A percentile compares a stretch with the other conserved stretches of the same genome.
phyloP scores from a whole-genome alignment of 176 grass and related monocot genomes.

The Miscanthus lutarioriparius region DNA sequence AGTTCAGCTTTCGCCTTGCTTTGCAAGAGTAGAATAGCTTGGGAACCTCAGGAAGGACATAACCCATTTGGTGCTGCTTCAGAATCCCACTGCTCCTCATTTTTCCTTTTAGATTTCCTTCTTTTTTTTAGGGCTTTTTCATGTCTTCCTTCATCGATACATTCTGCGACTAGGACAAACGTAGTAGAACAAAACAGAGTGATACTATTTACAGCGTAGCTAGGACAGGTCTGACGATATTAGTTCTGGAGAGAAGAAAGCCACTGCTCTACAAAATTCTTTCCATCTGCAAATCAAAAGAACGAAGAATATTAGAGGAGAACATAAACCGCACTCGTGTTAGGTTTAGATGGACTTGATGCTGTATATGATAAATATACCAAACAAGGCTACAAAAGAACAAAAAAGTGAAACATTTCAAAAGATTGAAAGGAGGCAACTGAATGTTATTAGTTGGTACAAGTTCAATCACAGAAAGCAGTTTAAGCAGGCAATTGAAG shows the following conservation, averaged over 20 bases:
- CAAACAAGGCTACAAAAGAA: neutral
- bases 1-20: conserved; percentile 50
- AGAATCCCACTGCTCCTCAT: conserved; percentile 44
- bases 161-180: conserved; percentile 18
- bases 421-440: neutral
- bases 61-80: conserved; percentile 47
- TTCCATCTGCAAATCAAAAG: conserved; percentile 47
- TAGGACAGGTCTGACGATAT: conserved; percentile 10
- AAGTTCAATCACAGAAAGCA: neutral
- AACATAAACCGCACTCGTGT: neutral
- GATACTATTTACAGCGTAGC: conserved; percentile 37
- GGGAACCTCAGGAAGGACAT: conserved; percentile 57
- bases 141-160: conserved; percentile 62
- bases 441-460: neutral
- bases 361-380: neutral
- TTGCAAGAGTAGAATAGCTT: conserved; percentile 42
- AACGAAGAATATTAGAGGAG: conserved; percentile 26
- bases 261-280: conserved; percentile 66
- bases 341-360: neutral
- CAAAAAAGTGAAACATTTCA: neutral
- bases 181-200: conserved; percentile 22
- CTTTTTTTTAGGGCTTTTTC: conserved; percentile 41
- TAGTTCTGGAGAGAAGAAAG: conserved; percentile 64
- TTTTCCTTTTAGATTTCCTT: conserved; percentile 13
- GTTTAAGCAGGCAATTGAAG: neutral